phyloP scores from a whole-genome alignment of 495 filamentous ascomycete genomes.

The Chaetomium fimeti region DNA sequence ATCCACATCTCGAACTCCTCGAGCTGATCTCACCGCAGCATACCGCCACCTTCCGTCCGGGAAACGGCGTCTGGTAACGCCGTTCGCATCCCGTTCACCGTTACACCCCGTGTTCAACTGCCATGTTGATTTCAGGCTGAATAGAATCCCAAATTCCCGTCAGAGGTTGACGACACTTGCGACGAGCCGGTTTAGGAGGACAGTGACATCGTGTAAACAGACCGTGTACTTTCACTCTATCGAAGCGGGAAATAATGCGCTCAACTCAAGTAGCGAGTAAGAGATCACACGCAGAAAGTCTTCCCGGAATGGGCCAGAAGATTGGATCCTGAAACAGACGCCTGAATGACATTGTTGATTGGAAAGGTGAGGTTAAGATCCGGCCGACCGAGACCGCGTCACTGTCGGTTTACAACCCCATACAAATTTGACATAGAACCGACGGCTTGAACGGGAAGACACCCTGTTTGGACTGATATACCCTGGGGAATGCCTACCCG shows the following conservation, averaged over 20 bases:
- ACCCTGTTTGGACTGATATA: conserved; percentile 22
- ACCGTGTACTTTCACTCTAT: neutral
- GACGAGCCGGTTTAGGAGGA: neutral
- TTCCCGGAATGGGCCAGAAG: neutral
- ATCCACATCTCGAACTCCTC: conserved; percentile 10
- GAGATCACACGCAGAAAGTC: too few relatives aligned
- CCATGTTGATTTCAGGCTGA: conserved; percentile 26
- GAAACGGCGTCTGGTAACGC: conserved; percentile 5
- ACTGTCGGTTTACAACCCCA: neutral
- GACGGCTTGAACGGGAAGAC: conserved; percentile 14
- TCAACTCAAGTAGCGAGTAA: too few relatives aligned
- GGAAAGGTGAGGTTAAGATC: neutral
- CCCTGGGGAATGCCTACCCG: neutral
- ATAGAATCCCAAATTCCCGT: conserved; percentile 20
- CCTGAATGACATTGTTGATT: too few relatives aligned
- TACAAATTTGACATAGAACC: neutral
- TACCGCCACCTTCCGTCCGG: conserved; percentile 17
- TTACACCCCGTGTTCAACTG: conserved; percentile 3
- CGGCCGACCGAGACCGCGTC: neutral
- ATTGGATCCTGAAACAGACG: too few relatives aligned
- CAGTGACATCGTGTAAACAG: neutral
- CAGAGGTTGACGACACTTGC: neutral
- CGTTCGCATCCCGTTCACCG: conserved; percentile 4
- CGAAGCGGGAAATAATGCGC: too few relatives aligned
- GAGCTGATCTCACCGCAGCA: neutral